Conservation (phyloP, 2,329 filamentous ascomycete species). For the Penicillium sp. region DNA sequence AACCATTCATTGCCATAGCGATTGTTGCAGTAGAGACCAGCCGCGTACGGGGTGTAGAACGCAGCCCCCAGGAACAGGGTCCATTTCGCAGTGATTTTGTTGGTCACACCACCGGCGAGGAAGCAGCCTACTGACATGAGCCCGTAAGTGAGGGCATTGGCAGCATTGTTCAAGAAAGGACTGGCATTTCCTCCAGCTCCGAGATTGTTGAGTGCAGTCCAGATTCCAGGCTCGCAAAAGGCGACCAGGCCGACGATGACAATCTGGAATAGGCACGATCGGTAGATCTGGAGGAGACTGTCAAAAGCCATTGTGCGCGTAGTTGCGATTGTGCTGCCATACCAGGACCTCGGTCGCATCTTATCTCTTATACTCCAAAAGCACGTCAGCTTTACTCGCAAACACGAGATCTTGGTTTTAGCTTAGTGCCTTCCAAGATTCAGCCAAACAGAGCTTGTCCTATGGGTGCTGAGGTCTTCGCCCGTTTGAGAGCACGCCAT, state of each 20-base stretch:
- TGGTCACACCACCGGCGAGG: slow-evolving; percentile 13
- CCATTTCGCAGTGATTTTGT: slow-evolving; percentile 16
- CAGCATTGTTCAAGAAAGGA: slow-evolving; percentile 12
- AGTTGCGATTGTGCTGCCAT: too few species aligned
- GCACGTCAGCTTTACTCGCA: slow-evolving; percentile 6
- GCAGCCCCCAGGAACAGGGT: slow-evolving; percentile 10
- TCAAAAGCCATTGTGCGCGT: slow-evolving; percentile 4
- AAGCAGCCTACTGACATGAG: slow-evolving; percentile 17
- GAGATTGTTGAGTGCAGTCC: slow-evolving; percentile 14
- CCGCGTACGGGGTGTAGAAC: slow-evolving; percentile 13
- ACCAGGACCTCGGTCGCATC: too few species aligned
- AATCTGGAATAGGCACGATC: slow-evolving; percentile 17
- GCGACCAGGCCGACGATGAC: slow-evolving; percentile 15
- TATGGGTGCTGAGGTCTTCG: background rate
- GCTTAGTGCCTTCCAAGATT: background rate
- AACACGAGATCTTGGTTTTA: slow-evolving; percentile 3
- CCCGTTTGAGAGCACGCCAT: slow-evolving; percentile 8
- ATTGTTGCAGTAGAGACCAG: slow-evolving; percentile 15
- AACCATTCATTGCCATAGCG: slow-evolving; percentile 15
- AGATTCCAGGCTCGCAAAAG: slow-evolving; percentile 16
- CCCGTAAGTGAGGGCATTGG: slow-evolving; percentile 14
- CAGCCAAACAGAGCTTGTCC: background rate
- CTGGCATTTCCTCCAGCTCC: slow-evolving; percentile 13
- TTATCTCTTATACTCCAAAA: background rate
- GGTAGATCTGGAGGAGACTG: background rate